Evolutionary conservation across 306 rosid genomes (phyloP), one percentile per base, ranked within the genome.

Genomic region (Pyrus pyrifolia): DNA sequence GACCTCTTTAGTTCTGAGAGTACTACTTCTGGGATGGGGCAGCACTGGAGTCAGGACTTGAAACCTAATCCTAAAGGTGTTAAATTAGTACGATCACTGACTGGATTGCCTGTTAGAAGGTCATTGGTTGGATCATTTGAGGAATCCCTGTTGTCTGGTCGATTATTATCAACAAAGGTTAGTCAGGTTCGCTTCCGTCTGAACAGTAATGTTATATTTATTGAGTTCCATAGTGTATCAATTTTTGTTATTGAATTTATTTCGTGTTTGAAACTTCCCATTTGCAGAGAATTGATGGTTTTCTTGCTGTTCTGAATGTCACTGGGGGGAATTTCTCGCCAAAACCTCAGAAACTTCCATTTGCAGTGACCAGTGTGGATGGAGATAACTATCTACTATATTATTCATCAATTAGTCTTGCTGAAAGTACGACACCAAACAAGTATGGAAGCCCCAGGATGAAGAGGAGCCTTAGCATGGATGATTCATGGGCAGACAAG

Each of bases 61-160:
- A 82, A 84, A 77, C 78, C 77, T 75, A 81, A 87, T 75, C 83
- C 89, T 75, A 81, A 51, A 42, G 67, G 74, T 76, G 70, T 75
- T 70, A 88, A 79, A 44, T 77, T 82, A 42, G 79, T 53, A 38
- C 76, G 84, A 80, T 38, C 79, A 4, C 61, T 76, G 55, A 81
- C 77, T 77, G 87, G 89, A 70, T 60, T 83, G 25, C 87, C 86
- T 8, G 70, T 71, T 66, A 82, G 93, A 84, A 89, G 93, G 81
- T 89, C 96, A 19, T 81, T 93, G 74, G 86, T 93, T 67, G 98
- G 98, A 74, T 93, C 98, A 29, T 91, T 91, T 57, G 97, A 93
- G 90, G 98, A 93, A 83, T 93, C 97, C 22, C 74, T 93, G 49
- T 83, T 93, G 79, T 88, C 93, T 45, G 98, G 98, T 35, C 85